A percentile compares a stretch with the other conserved stretches of the same genome.
These are phyloP conservation scores for Monotropa hypopitys DNA, from an alignment of 179 eudicot species.

Conservation along the genomic window DNA sequence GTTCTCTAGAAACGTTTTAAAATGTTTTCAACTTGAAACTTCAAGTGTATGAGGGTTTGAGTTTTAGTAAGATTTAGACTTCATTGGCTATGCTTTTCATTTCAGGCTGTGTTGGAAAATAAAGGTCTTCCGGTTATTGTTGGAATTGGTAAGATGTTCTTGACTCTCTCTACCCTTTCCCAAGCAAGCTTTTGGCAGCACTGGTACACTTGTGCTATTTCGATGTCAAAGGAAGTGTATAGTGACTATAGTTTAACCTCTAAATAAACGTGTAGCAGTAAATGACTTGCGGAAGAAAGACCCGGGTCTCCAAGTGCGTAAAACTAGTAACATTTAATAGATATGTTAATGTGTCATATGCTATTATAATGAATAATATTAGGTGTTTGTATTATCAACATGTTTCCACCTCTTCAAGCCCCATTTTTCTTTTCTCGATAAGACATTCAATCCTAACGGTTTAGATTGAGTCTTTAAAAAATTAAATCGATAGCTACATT, in stretches of 20 bases:
- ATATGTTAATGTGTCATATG: neutral
- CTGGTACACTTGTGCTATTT: neutral
- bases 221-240: neutral
- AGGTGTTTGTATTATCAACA: neutral
- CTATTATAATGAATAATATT: neutral
- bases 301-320: neutral
- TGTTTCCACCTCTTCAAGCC: neutral
- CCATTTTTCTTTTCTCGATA: neutral
- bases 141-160: slow-evolving; percentile 65
- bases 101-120: slow-evolving; percentile 85
- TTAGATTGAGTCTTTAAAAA: too few relatives aligned
- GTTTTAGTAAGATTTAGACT: neutral
- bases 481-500: too few relatives aligned
- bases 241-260: neutral
- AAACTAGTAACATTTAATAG: neutral
- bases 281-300: neutral
- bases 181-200: neutral
- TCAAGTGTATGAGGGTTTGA: neutral
- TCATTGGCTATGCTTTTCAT: slow-evolving; percentile 8
- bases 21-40: neutral
- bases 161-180: neutral
- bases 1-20: neutral
- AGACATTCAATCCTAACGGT: too few relatives aligned
- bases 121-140: slow-evolving; percentile 89
- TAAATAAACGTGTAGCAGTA: neutral